Conservation (phyloP, 2,329 filamentous ascomycete species). For the Xylariaceae sp. region DNA sequence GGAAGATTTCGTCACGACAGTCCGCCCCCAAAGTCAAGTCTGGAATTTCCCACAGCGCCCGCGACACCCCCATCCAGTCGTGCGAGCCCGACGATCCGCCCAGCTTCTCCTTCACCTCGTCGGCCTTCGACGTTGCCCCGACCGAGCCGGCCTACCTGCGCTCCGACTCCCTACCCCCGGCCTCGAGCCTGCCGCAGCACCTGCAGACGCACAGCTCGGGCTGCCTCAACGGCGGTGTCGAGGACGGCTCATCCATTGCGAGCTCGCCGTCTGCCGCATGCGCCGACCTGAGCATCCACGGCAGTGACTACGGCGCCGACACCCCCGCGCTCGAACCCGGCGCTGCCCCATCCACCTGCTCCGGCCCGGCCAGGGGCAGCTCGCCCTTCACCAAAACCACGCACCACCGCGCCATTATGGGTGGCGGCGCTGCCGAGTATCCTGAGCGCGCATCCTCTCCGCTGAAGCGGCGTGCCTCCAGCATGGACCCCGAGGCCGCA, state of each 20-base stretch:
- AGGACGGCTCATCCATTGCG: constrained; percentile 47
- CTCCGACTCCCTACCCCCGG: constrained; percentile 30
- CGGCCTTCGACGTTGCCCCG: constrained; percentile 31
- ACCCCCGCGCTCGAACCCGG: constrained; percentile 32
- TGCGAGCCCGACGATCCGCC: constrained; percentile 43
- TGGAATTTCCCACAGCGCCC: constrained; percentile 26
- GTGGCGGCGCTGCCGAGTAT: constrained; percentile 49
- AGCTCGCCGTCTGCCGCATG: constrained; percentile 52
- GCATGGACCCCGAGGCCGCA: constrained; percentile 44
- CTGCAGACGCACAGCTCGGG: constrained; percentile 38
- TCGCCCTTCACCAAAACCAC: constrained; percentile 44
- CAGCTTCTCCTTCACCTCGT: constrained; percentile 41
- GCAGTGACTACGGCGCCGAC: constrained; percentile 44
- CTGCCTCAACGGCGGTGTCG: constrained; percentile 32
- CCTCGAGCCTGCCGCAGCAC: constrained; percentile 44
- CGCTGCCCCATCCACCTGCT: constrained; percentile 26
- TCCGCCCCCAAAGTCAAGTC: constrained; percentile 29
- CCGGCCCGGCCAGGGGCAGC: constrained; percentile 34
- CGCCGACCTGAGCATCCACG: constrained; percentile 49
- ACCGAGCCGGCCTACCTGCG: constrained; percentile 25
- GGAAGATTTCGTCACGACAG: constrained; percentile 51
- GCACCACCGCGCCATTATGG: constrained; percentile 48
- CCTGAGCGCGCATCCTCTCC: constrained; percentile 57
- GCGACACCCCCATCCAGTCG: constrained; percentile 44
- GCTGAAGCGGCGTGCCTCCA: constrained; percentile 55